Percentiles rank a stretch among this genome's conserved stretches.
Conservation (phyloP, 176 grass and related monocot genomes). For the Melocanna baccifera region DNA sequence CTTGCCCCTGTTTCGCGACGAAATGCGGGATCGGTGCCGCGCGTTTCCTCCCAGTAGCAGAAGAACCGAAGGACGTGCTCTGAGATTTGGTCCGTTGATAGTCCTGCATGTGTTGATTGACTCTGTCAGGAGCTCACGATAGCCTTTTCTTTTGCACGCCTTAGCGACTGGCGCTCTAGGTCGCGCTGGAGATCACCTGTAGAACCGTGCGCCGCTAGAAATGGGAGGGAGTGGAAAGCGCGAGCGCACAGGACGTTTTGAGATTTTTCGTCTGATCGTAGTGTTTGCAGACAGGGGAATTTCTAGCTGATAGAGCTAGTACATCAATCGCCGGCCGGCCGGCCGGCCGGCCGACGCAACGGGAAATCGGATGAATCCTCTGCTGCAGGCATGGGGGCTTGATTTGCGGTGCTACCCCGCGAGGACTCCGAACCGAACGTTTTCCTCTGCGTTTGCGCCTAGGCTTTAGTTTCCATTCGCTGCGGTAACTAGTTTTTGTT, state of each 20-base stretch:
- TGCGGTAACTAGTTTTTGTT: too few relatives aligned
- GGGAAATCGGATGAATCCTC: neutral
- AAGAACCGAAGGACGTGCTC: neutral
- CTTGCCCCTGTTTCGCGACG: neutral
- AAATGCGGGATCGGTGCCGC: too few relatives aligned
- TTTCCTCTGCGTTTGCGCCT: too few relatives aligned
- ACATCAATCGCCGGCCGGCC: neutral
- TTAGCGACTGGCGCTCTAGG: neutral
- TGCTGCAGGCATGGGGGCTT: too few relatives aligned
- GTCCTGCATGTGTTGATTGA: neutral
- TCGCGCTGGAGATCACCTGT: neutral
- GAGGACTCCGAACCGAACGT: too few relatives aligned
- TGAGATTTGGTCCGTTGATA: neutral
- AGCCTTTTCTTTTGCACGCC: neutral
- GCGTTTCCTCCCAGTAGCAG: neutral
- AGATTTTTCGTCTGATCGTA: neutral
- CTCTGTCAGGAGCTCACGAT: neutral
- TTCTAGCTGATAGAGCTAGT: neutral
- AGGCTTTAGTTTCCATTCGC: too few relatives aligned
- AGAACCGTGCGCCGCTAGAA: neutral
- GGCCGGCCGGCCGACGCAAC: neutral
- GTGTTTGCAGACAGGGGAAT: neutral
- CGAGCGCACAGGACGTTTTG: neutral
- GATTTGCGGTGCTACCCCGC: too few relatives aligned
- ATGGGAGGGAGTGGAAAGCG: neutral